Base-by-base conservation (phyloP, 2,329 filamentous ascomycete species). In the Penicillium sclerotiorum region DNA sequence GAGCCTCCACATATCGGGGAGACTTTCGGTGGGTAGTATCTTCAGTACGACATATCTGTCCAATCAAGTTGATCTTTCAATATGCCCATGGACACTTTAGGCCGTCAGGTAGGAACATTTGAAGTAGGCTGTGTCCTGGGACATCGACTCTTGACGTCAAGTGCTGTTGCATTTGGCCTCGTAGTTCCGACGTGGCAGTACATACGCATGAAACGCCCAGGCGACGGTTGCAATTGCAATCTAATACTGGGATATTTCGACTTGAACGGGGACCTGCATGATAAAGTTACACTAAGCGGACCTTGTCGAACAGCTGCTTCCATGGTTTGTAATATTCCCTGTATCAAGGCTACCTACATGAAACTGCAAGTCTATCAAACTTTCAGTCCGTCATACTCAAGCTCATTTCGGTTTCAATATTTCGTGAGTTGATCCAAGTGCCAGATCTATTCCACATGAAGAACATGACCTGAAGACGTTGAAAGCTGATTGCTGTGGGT, bases 401-500 rank as follows among this genome's bases (percentile, higher is more conserved):
- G n/a, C 11, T n/a, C 23, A 40, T 25, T 12, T 27, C 8, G 17
- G 13, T 35, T 28, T 28, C 13, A 11, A 11, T 7, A 6, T 11
- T 28, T 28, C 13, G 25, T 27, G 7, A 7, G 7, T 27, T 11
- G 9, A 28, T 9, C 4, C 15, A 35, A 15, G n/a, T 15, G 15
- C 23, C 21, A 33, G 23, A 20, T 38, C 56, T 47, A 62, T 35
- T 60, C 49, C 33, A 67, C 46, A 35, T 56, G 60, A 45, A 68
- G 54, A 45, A 67, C 49, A 52, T 68, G 56, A 5, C 70, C 70
- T 9, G 72, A 74, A 5, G 71, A 73, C 6, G 71, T 74, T 13
- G 62, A 60, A 37, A 73, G 57, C 45, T 66, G 57, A 22, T 64
- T 51, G 47, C 60, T 69, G 38, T 63, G 68, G 8, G 66, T 69